Evolutionary conservation across 345 rosid species (phyloP).

Genomic region (Geranium brycei): DNA sequence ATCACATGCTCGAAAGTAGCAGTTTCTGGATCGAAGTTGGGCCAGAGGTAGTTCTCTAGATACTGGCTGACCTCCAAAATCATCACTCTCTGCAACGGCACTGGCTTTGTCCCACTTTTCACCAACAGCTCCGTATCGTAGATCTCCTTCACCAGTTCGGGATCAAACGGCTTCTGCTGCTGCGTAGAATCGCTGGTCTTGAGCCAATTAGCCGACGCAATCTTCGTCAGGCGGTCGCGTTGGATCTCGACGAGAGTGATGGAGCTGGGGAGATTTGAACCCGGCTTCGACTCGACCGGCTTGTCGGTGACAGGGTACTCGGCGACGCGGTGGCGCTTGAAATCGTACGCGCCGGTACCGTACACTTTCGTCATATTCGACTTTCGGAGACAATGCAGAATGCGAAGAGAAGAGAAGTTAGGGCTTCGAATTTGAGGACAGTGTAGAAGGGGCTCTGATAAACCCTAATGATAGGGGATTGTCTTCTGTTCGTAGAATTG

Average conservation of each 20-base stretch:
- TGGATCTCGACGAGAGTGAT: constrained; percentile 86
- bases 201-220: constrained; percentile 76
- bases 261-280: constrained; percentile 56
- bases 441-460: not conserved
- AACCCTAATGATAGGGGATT: not conserved
- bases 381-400: not conserved
- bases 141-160: constrained; percentile 66
- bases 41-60: constrained; percentile 92
- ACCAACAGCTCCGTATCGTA: constrained; percentile 69
- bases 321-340: constrained; percentile 96
- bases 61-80: constrained; percentile 92
- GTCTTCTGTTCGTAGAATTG: not conserved
- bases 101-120: constrained; percentile 62
- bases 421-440: not conserved
- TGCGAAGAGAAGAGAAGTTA: not conserved
- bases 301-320: constrained; percentile 72
- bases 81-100: constrained; percentile 89
- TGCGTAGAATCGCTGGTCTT: constrained; percentile 23
- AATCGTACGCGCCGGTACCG: constrained; percentile 91
- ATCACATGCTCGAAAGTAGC: constrained; percentile 87
- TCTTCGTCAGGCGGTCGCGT: constrained; percentile 69
- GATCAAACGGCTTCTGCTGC: constrained; percentile 43
- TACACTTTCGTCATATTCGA: constrained; percentile 62
- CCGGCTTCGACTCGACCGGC: constrained; percentile 47
- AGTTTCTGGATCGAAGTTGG: constrained; percentile 63